A percentile compares a stretch with the other conserved stretches of the same genome.
Conservation (phyloP, 2,329 filamentous ascomycete genomes). For the Alternaria infectoria region DNA sequence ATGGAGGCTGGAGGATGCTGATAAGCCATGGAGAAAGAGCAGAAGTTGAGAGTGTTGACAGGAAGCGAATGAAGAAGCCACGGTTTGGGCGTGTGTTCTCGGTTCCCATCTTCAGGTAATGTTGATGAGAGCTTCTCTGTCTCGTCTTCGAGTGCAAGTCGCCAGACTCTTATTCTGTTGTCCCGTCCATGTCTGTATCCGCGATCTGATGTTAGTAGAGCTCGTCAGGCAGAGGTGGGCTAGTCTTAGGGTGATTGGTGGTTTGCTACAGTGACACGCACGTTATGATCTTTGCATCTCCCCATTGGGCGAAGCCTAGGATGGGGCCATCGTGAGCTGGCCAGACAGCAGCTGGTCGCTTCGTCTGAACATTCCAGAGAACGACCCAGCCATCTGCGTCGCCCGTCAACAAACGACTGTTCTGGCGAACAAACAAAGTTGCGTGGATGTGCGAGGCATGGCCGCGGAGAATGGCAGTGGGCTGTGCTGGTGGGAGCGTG, state of each 20-base stretch:
- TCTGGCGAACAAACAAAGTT: slow-evolving; percentile 73
- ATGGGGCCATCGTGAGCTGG: slow-evolving; percentile 80
- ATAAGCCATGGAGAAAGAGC: slow-evolving; percentile 72
- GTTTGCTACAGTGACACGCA: slow-evolving; percentile 55
- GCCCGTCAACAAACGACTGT: slow-evolving; percentile 80
- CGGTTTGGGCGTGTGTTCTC: slow-evolving; percentile 43
- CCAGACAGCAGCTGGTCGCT: slow-evolving; percentile 85
- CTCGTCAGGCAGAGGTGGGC: not conserved
- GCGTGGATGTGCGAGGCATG: slow-evolving; percentile 82
- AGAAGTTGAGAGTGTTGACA: slow-evolving; percentile 96
- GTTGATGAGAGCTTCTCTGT: not conserved
- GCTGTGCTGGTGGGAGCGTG: slow-evolving; percentile 59
- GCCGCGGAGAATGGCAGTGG: slow-evolving; percentile 78
- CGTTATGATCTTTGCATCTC: slow-evolving; percentile 78
- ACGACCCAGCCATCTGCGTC: slow-evolving; percentile 91
- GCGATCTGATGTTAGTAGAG: slow-evolving; percentile 3
- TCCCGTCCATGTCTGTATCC: slow-evolving; percentile 81
- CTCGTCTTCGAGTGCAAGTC: slow-evolving; percentile 53
- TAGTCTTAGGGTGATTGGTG: not conserved
- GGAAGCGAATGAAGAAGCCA: slow-evolving; percentile 85
- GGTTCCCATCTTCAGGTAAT: not conserved
- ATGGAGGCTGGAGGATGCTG: slow-evolving; percentile 12
- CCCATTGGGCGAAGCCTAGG: slow-evolving; percentile 76
- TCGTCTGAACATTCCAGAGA: slow-evolving; percentile 82
- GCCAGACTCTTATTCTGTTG: slow-evolving; percentile 85